Evolutionary conservation across 176 grass and related monocot genomes (phyloP).

Genomic region (Canna indica): DNA sequence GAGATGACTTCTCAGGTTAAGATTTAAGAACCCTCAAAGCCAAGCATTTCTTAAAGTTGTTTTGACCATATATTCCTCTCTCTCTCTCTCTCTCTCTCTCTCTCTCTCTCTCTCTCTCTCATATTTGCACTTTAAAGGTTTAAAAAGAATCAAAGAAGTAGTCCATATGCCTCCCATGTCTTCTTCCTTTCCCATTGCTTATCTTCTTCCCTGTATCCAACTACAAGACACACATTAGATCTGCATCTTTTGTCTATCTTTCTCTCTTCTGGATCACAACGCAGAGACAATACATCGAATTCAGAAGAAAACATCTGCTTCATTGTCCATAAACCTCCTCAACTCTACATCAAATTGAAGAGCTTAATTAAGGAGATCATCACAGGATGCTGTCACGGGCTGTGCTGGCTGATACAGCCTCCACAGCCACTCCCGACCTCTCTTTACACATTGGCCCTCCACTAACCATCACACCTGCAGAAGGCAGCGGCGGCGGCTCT

Average conservation of each 20-base stretch:
- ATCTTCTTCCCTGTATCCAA: neutral
- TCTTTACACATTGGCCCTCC: conserved; percentile 33
- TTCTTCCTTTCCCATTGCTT: neutral
- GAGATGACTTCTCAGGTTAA: neutral
- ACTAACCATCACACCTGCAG: neutral
- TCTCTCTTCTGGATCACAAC: too few relatives aligned
- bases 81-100: neutral
- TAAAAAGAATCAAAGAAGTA: neutral
- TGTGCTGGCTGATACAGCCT: neutral
- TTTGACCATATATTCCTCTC: neutral
- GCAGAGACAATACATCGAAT: too few relatives aligned
- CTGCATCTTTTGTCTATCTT: too few relatives aligned
- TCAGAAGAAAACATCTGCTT: too few relatives aligned
- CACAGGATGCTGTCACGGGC: too few relatives aligned
- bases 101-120: neutral
- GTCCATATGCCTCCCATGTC: neutral
- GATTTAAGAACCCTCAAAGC: neutral
- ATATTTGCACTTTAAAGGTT: neutral
- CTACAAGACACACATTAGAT: too few relatives aligned
- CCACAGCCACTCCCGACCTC: conserved; percentile 22
- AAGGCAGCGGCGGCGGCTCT: too few relatives aligned
- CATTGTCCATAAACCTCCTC: too few relatives aligned
- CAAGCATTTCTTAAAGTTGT: conserved; percentile 1
- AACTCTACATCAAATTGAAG: neutral
- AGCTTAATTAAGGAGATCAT: neutral